These are phyloP conservation scores for Coniochaeta ligniaria DNA, from an alignment of 2,329 filamentous ascomycete genomes.

Conservation along the genomic window DNA sequence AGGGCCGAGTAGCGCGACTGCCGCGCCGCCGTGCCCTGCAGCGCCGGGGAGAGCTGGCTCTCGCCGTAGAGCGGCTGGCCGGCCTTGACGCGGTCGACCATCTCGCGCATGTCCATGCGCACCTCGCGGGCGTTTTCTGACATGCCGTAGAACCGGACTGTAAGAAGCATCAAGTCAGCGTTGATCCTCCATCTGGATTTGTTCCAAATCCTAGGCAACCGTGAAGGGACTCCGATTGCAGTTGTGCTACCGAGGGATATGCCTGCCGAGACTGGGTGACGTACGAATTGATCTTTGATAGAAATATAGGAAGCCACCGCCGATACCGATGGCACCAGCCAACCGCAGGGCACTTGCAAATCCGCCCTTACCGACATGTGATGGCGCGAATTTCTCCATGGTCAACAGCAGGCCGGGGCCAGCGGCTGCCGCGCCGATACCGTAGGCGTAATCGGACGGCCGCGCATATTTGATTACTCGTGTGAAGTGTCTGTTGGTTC, in stretches of 20 bases:
- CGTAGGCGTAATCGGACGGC: constrained; percentile 72
- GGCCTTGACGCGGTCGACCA: constrained; percentile 92
- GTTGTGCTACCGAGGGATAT: background rate
- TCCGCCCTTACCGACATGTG: constrained; percentile 73
- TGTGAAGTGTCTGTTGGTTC: constrained; percentile 66
- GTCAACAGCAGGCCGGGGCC: constrained; percentile 67
- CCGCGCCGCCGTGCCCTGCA: constrained; percentile 87
- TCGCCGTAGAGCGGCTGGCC: constrained; percentile 85
- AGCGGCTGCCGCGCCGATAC: constrained; percentile 58
- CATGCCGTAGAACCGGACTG: constrained; percentile 94
- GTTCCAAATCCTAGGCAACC: background rate
- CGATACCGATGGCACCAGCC: constrained; percentile 61
- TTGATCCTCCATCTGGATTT: background rate
- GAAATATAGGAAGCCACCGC: constrained; percentile 76
- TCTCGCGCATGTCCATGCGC: constrained; percentile 95
- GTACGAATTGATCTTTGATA: constrained; percentile 80
- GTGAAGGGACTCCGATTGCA: background rate
- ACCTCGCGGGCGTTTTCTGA: constrained; percentile 87
- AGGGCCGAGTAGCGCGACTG: constrained; percentile 89
- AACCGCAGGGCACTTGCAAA: constrained; percentile 81
- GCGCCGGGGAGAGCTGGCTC: constrained; percentile 70
- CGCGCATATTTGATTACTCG: constrained; percentile 85
- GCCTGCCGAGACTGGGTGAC: constrained; percentile 26
- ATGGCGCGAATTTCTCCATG: constrained; percentile 81
- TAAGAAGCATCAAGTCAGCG: background rate